Evolutionary conservation across 306 rosid species (phyloP).

Genomic region (Geum urbanum): DNA sequence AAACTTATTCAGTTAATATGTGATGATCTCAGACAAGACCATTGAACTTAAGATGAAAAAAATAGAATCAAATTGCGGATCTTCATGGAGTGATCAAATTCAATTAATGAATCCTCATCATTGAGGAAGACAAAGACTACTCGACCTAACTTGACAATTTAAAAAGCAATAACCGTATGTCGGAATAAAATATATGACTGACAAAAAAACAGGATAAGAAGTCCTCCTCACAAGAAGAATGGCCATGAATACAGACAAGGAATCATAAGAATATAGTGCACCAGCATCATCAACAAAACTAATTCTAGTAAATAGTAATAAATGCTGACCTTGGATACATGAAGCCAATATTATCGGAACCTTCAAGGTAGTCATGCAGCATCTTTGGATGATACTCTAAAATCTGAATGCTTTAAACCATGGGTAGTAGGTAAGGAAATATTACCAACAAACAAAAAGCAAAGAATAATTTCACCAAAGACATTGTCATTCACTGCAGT

Average conservation of each 20-base stretch:
- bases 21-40: not conserved
- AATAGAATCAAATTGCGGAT: not conserved
- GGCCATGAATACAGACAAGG: not conserved
- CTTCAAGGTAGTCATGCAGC: slow-evolving; percentile 53
- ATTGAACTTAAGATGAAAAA: not conserved
- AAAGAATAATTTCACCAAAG: slow-evolving; percentile 3
- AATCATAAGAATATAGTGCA: not conserved
- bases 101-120: not conserved
- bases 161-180: not conserved
- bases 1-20: not conserved
- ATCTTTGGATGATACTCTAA: slow-evolving; percentile 72
- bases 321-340: slow-evolving; percentile 62
- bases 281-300: not conserved
- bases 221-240: not conserved
- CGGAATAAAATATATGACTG: not conserved
- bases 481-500: slow-evolving; percentile 7
- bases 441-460: slow-evolving; percentile 13
- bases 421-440: slow-evolving; percentile 11
- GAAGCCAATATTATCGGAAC: slow-evolving; percentile 45
- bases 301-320: not conserved
- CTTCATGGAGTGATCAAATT: not conserved
- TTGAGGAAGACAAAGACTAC: not conserved
- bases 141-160: not conserved
- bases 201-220: not conserved
- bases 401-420: slow-evolving; percentile 38